phyloP scores from a whole-genome alignment of 768 basidiomycete genomes.

The Crepidotus variabilis region DNA sequence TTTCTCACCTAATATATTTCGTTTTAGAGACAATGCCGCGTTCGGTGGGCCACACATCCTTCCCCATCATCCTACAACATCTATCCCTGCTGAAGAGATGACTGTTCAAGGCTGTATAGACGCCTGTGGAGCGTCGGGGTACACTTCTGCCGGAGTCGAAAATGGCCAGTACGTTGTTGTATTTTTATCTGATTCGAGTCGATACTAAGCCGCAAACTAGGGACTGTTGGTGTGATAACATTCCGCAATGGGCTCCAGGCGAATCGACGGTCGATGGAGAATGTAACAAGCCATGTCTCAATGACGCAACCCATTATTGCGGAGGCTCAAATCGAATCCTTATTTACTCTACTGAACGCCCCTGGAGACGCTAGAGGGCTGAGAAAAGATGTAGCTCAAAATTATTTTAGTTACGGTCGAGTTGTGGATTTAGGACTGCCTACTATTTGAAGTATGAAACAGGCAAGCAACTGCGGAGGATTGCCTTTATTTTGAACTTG shows the following conservation, averaged over 20 bases:
- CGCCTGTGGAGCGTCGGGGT: not conserved
- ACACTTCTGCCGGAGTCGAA: not conserved
- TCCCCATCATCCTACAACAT: not conserved
- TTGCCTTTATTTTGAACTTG: too few relatives aligned
- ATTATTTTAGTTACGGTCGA: too few relatives aligned
- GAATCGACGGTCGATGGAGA: not conserved
- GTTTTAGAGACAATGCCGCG: not conserved
- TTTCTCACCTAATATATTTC: too few relatives aligned
- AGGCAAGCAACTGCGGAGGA: too few relatives aligned
- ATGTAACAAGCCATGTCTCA: not conserved
- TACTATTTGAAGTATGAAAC: too few relatives aligned
- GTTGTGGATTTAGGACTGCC: too few relatives aligned
- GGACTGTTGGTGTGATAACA: slow-evolving; percentile 3
- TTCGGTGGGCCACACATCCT: not conserved
- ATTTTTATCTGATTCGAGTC: not conserved
- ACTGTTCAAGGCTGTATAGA: not conserved
- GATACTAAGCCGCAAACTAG: not conserved
- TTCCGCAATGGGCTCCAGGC: not conserved
- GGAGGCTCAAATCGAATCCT: not conserved
- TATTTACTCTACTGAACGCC: not conserved
- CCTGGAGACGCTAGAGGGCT: too few relatives aligned
- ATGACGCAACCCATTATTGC: not conserved
- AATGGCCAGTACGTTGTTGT: not conserved
- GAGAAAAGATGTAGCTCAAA: too few relatives aligned
- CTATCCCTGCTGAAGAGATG: not conserved